Evolutionary conservation across 768 basidiomycete genomes (phyloP).

Genomic region (Peribolospora baueri): DNA sequence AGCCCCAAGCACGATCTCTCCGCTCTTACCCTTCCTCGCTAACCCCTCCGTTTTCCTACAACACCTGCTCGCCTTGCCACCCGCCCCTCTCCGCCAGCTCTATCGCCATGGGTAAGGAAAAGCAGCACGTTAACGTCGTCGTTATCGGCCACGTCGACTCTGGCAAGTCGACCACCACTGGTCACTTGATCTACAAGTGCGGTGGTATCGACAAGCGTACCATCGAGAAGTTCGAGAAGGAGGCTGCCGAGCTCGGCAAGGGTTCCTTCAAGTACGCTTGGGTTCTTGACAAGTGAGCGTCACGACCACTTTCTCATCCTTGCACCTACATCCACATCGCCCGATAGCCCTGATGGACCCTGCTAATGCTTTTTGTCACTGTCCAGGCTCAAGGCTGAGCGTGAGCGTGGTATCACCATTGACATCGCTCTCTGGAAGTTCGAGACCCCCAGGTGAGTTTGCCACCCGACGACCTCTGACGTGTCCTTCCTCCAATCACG

Average conservation of each 20-base stretch:
- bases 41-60: no score
- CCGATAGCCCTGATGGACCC: no score
- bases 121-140: slow-evolving; percentile 91
- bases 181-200: slow-evolving; percentile 99
- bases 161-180: slow-evolving; percentile 99
- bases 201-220: slow-evolving; percentile 99
- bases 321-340: not conserved
- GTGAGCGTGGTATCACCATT: slow-evolving; percentile 99
- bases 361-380: not conserved
- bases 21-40: no score
- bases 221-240: slow-evolving; percentile 99
- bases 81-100: not conserved
- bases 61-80: not conserved
- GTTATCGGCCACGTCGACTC: slow-evolving; percentile 70
- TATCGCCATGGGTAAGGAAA: slow-evolving; percentile 79
- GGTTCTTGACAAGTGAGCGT: slow-evolving; percentile 61
- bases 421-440: slow-evolving; percentile 99
- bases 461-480: not conserved
- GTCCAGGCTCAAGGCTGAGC: slow-evolving; percentile 73
- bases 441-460: slow-evolving; percentile 84
- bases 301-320: not conserved
- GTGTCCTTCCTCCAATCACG: not conserved
- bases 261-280: slow-evolving; percentile 52
- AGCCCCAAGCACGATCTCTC: no score
- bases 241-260: slow-evolving; percentile 99